A percentile compares a stretch with the other conserved stretches of the same genome.
These are phyloP conservation scores for Podila minutissima DNA, from an alignment of 192 early-diverging fungal genomes.

Conservation along the genomic window DNA sequence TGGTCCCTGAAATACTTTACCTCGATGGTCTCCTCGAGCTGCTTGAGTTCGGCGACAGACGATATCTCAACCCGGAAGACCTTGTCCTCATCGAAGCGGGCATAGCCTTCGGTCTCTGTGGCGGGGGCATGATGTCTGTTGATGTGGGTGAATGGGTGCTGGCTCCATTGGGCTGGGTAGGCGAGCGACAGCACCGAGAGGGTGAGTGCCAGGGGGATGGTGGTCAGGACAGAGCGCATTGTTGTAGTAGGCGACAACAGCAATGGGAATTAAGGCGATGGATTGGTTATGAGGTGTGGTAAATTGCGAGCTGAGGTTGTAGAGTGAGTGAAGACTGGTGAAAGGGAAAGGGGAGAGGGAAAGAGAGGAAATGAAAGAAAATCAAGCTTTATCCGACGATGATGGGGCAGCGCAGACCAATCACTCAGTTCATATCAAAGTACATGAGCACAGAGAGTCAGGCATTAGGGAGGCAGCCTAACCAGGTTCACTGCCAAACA, in stretches of 20 bases:
- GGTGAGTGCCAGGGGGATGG: neutral
- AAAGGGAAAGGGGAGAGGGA: neutral
- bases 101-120: conserved; percentile 10
- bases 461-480: no score
- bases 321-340: neutral
- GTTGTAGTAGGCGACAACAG: neutral
- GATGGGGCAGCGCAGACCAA: no score
- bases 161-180: neutral
- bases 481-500: no score
- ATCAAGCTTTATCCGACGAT: no score
- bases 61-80: conserved; percentile 43
- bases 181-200: neutral
- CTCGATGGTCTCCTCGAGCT: conserved; percentile 37
- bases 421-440: no score
- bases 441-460: no score
- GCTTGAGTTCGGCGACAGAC: conserved; percentile 28
- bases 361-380: neutral
- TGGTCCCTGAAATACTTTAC: conserved; percentile 8
- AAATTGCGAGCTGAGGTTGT: no score
- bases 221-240: neutral
- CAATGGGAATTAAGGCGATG: no score
- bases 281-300: no score
- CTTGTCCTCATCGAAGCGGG: conserved; percentile 41
- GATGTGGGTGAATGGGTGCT: neutral
- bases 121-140: neutral